These are phyloP conservation scores for Cytospora piceicola DNA, from an alignment of 2,329 filamentous ascomycete species.

Conservation along the genomic window DNA sequence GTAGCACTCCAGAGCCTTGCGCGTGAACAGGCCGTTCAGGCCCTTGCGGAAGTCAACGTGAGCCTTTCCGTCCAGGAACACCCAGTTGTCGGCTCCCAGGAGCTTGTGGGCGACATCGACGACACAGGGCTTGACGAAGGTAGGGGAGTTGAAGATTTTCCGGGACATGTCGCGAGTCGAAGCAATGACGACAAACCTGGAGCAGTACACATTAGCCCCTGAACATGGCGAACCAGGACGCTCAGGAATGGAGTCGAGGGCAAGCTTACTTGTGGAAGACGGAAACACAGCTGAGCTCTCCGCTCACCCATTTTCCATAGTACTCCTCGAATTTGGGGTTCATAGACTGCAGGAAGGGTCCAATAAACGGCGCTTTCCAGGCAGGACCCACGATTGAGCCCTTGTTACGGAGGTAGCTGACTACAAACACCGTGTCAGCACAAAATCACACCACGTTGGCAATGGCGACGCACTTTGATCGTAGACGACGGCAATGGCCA, in stretches of 20 bases:
- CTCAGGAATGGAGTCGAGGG: neutral
- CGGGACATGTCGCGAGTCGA: conserved; percentile 93
- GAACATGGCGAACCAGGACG: neutral
- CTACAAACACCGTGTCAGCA: conserved; percentile 47
- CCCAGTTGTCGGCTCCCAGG: conserved; percentile 90
- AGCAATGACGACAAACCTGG: conserved; percentile 93
- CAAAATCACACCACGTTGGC: neutral
- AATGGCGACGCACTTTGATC: conserved; percentile 78
- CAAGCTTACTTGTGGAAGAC: conserved; percentile 92
- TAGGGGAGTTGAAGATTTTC: conserved; percentile 94
- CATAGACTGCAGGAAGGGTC: conserved; percentile 91
- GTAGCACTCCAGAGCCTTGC: conserved; percentile 83
- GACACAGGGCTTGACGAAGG: conserved; percentile 92
- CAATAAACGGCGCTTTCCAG: conserved; percentile 84
- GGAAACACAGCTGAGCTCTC: conserved; percentile 91
- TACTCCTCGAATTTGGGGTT: conserved; percentile 92
- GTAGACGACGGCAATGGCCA: conserved; percentile 76
- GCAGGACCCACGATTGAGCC: conserved; percentile 74
- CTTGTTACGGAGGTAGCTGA: conserved; percentile 75
- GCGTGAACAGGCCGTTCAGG: conserved; percentile 91
- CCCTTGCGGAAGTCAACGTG: conserved; percentile 98
- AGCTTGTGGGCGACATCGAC: conserved; percentile 95
- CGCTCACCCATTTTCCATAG: conserved; percentile 89
- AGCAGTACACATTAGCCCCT: conserved; percentile 19
- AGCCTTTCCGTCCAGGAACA: conserved; percentile 92